phyloP scores from a whole-genome alignment of 192 early-diverging fungal genomes.

The Gonapodya prolifera region DNA sequence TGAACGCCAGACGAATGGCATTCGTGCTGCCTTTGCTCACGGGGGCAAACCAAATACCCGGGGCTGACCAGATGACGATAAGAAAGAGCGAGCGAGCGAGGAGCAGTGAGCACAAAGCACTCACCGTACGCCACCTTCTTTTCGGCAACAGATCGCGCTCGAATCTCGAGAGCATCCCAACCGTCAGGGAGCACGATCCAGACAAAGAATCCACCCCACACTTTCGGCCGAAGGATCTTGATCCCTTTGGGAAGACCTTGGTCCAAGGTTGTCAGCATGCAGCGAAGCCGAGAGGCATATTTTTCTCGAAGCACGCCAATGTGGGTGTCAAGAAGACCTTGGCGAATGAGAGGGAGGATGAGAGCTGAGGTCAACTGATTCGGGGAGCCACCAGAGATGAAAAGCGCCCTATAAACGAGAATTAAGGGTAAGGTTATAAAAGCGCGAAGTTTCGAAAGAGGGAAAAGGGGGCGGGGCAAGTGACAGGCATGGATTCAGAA shows the following conservation, averaged over 20 bases:
- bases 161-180: not conserved
- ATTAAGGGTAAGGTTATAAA: no score
- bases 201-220: not conserved
- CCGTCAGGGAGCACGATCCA: not conserved
- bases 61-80: not conserved
- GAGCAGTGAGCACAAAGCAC: not conserved
- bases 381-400: not conserved
- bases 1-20: not conserved
- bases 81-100: not conserved
- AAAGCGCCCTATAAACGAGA: not conserved
- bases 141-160: not conserved
- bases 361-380: not conserved
- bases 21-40: constrained; percentile 1
- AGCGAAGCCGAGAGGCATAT: not conserved
- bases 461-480: no score
- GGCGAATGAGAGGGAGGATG: not conserved
- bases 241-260: not conserved
- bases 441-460: no score
- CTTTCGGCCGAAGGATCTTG: not conserved
- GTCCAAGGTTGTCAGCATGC: not conserved
- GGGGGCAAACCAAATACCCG: not conserved
- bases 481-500: no score
- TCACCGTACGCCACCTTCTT: not conserved
- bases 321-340: not conserved
- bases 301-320: not conserved